These are phyloP conservation scores for Cladophialophora chaetospira DNA, from an alignment of 2,329 filamentous ascomycete species.

Conservation along the genomic window DNA sequence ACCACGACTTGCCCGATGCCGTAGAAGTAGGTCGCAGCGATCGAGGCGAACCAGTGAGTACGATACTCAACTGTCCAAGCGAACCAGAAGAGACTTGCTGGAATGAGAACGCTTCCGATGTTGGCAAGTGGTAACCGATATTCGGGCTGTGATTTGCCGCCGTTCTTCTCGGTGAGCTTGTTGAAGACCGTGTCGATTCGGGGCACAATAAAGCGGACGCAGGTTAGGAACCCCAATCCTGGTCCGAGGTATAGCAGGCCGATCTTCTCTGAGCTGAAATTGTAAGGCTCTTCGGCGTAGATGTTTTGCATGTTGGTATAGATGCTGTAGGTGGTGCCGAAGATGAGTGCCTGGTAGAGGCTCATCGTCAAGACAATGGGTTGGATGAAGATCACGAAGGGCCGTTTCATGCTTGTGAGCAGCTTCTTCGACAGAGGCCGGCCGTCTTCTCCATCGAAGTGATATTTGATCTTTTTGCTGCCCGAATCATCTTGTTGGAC, in stretches of 20 bases:
- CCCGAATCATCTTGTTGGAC: constrained; percentile 40
- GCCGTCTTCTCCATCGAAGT: constrained; percentile 27
- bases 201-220: constrained; percentile 47
- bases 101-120: constrained; percentile 44
- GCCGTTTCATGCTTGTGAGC: constrained; percentile 49
- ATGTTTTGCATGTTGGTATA: constrained; percentile 59
- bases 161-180: constrained; percentile 33
- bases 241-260: constrained; percentile 62
- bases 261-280: constrained; percentile 55
- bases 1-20: constrained; percentile 57
- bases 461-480: constrained; percentile 17
- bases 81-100: constrained; percentile 51
- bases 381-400: constrained; percentile 57
- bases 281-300: constrained; percentile 53
- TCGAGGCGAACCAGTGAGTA: constrained; percentile 53
- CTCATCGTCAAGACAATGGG: constrained; percentile 60
- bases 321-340: constrained; percentile 61
- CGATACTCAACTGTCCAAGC: constrained; percentile 56
- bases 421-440: constrained; percentile 34
- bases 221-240: constrained; percentile 59
- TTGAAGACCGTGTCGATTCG: constrained; percentile 49
- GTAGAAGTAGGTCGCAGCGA: constrained; percentile 47
- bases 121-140: constrained; percentile 58
- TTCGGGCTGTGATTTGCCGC: constrained; percentile 47
- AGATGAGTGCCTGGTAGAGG: constrained; percentile 56